Conservation (phyloP, 1,284 basidiomycete species). For the Irpex sp. region DNA sequence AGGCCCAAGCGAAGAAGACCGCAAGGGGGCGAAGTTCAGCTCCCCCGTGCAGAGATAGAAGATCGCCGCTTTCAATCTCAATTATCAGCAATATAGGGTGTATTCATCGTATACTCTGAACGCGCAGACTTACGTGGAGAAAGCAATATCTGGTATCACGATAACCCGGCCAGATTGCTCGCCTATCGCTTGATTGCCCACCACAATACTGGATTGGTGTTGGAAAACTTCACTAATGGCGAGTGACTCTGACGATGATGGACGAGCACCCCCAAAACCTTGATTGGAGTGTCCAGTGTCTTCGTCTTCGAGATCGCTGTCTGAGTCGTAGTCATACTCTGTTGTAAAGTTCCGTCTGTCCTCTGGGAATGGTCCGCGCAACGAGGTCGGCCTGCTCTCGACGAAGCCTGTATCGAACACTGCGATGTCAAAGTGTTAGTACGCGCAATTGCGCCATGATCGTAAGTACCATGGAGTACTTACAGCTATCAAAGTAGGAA, state of each 20-base stretch:
- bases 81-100: not conserved
- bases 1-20: constrained; percentile 9
- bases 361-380: not conserved
- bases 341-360: not conserved
- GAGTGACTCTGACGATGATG: not conserved
- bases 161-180: constrained; percentile 6
- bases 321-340: constrained; percentile 13
- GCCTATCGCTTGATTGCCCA: no score
- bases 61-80: constrained; percentile 20
- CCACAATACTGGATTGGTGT: no score
- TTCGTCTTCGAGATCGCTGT: constrained; percentile 9
- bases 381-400: not conserved
- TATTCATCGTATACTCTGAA: not conserved
- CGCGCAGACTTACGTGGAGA: constrained; percentile 15
- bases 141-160: constrained; percentile 18
- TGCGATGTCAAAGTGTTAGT: not conserved
- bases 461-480: not conserved
- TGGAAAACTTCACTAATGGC: no score
- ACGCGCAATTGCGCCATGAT: not conserved
- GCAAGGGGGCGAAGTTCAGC: constrained; percentile 20
- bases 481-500: constrained; percentile 2
- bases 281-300: not conserved
- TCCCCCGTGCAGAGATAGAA: constrained; percentile 19
- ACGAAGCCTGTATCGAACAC: not conserved
- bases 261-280: not conserved